These are phyloP conservation scores for Solanum raphanifolium DNA, from an alignment of 257 asterid genomes.

Conservation along the genomic window DNA sequence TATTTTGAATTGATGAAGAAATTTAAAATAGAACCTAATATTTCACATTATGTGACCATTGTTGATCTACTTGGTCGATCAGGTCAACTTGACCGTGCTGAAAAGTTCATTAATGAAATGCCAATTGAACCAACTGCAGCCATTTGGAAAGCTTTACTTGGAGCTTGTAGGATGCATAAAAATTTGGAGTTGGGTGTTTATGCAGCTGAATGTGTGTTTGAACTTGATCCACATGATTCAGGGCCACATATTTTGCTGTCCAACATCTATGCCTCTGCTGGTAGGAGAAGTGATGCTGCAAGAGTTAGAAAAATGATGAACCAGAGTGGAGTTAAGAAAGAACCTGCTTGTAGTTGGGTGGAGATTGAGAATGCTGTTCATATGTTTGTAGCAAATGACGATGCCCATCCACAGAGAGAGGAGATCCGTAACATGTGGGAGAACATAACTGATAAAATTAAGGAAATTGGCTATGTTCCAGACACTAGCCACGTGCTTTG, in stretches of 20 bases:
- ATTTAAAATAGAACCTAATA: constrained; percentile 33
- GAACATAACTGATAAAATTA: constrained; percentile 34
- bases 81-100: constrained; percentile 55
- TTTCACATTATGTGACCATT: constrained; percentile 54
- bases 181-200: constrained; percentile 54
- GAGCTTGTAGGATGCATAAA: constrained; percentile 79
- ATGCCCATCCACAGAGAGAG: constrained; percentile 49
- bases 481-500: constrained; percentile 71
- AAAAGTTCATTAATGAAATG: constrained; percentile 52
- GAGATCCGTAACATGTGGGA: constrained; percentile 57
- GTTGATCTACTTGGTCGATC: constrained; percentile 73
- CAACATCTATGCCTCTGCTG: constrained; percentile 67
- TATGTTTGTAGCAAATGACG: constrained; percentile 63
- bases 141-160: constrained; percentile 77
- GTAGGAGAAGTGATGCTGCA: constrained; percentile 58
- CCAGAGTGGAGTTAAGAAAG: constrained; percentile 69
- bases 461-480: constrained; percentile 59
- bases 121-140: constrained; percentile 50
- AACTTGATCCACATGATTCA: constrained; percentile 71
- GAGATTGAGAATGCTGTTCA: constrained; percentile 66
- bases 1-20: constrained; percentile 62
- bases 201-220: constrained; percentile 74
- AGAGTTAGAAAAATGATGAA: constrained; percentile 69
- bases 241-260: constrained; percentile 75
- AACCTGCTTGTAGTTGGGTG: constrained; percentile 91